Base-by-base conservation (phyloP, 1,284 basidiomycete species). In the Stereum hirsutum region DNA sequence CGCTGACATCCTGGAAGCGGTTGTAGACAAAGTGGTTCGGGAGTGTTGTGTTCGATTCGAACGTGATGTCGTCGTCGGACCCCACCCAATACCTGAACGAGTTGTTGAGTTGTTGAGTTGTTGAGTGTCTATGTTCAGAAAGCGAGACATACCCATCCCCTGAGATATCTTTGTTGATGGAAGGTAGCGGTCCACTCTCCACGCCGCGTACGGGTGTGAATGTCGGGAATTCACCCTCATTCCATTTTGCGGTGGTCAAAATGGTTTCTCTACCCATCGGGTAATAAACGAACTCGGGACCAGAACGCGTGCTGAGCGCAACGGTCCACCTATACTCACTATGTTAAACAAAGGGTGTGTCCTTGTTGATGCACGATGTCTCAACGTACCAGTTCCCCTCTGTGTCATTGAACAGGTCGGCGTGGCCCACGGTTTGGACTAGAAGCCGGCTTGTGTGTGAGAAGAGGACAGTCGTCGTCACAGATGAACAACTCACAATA, bases 201-300 rank as follows among this genome's bases (percentile, higher is more conserved):
- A 19, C 39, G 10, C 30, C 41, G n/a, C 37, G 35, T 14, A 49
- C 42, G 28, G 43, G 47, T 19, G 27, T 45, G 41, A 49, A 49
- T 37, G 37, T 43, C 4, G 45, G 45, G 14, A 33, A 46, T 23
- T 43, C 21, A 27, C 41, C 45, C 19, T 52, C 47, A 39, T 51
- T 39, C 58, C 58, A 60, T 21, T 45, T 45, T 4, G 53, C 57
- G 10, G 54, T 48, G 8, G 52, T 52, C 14, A 59, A 44, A 6
- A 54, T 44, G 15, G 55, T 59, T 38, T 59, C 57, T 8, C 57
- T 45, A 10, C 57, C 57, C 57, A 59, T 58, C 4, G 57, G 57
- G 32, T 35, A 54, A 26, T 43, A 42, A 4, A 31, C 53, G 31
- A 40, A 45, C 44, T 23, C 47, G 48, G 34, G 48, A 45, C 33